phyloP scores from a whole-genome alignment of 371 early-diverging fungal species.

The Mucor indicus region DNA sequence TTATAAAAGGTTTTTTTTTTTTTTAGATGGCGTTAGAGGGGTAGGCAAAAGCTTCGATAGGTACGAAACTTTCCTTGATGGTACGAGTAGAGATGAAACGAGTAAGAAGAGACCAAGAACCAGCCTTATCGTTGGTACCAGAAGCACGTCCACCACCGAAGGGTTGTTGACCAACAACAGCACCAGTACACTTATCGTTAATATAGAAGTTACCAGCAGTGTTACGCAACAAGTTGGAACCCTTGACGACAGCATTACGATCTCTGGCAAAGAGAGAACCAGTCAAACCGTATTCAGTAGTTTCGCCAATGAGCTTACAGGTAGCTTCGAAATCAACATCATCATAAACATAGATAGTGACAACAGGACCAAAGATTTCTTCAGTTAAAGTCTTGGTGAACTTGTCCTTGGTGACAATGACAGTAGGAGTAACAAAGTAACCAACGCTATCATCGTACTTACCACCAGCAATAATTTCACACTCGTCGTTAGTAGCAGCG shows the following conservation, averaged over 20 bases:
- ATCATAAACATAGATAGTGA: conserved; percentile 91
- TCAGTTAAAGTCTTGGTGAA: conserved; percentile 84
- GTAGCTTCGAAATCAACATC: conserved; percentile 75
- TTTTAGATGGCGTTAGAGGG: conserved; percentile 77
- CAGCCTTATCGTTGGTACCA: conserved; percentile 99
- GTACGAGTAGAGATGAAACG: conserved; percentile 94
- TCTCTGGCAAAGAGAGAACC: conserved; percentile 89
- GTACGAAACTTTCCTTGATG: conserved; percentile 95
- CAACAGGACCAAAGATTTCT: conserved; percentile 98
- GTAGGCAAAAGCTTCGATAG: conserved; percentile 74
- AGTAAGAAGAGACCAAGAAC: conserved; percentile 55
- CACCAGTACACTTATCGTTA: conserved; percentile 98
- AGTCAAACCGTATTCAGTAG: conserved; percentile 89
- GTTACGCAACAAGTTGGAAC: conserved; percentile 78
- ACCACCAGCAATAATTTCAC: conserved; percentile 83
- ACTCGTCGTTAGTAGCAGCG: conserved; percentile 59
- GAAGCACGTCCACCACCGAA: conserved; percentile 95
- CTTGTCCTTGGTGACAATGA: conserved; percentile 86
- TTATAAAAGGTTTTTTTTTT: background rate
- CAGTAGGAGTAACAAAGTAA: conserved; percentile 91
- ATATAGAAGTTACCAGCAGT: conserved; percentile 98
- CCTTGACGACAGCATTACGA: conserved; percentile 73
- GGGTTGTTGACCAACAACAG: conserved; percentile 97
- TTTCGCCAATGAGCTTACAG: conserved; percentile 74
- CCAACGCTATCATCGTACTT: conserved; percentile 81